Conservation (phyloP, 2,329 filamentous ascomycete genomes). For the Penicillium sp. region DNA sequence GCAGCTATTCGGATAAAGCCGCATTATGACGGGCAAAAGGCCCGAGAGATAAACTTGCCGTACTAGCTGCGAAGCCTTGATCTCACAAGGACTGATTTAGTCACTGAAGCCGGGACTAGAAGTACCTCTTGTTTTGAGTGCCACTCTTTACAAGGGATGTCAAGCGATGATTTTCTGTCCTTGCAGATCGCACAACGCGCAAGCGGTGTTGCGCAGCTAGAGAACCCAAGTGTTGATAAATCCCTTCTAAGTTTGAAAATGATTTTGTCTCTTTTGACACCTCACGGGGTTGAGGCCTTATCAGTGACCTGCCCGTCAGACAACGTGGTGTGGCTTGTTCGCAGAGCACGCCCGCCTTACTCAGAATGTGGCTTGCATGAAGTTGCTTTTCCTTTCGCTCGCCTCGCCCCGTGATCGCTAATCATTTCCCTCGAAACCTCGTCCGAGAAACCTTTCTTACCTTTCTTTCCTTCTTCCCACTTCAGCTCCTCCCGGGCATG, state of each 20-base stretch:
- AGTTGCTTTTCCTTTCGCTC: constrained; percentile 16
- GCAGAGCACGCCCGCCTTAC: constrained; percentile 17
- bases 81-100: neutral
- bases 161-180: neutral
- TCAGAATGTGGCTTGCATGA: constrained; percentile 20
- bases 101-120: neutral
- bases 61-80: neutral
- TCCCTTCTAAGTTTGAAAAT: neutral
- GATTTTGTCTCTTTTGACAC: constrained; percentile 7
- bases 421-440: constrained; percentile 2
- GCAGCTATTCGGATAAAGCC: neutral
- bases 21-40: neutral
- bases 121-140: neutral
- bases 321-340: constrained; percentile 28
- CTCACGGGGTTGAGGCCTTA: constrained; percentile 2
- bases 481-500: neutral
- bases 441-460: neutral
- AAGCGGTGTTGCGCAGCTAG: neutral
- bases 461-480: constrained; percentile 9
- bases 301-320: neutral
- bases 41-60: neutral
- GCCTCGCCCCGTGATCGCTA: constrained; percentile 21
- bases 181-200: neutral
- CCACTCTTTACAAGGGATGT: neutral
- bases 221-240: constrained; percentile 10